These are phyloP conservation scores for Fusarium nanum DNA, from an alignment of 2,329 filamentous ascomycete genomes.

Conservation along the genomic window DNA sequence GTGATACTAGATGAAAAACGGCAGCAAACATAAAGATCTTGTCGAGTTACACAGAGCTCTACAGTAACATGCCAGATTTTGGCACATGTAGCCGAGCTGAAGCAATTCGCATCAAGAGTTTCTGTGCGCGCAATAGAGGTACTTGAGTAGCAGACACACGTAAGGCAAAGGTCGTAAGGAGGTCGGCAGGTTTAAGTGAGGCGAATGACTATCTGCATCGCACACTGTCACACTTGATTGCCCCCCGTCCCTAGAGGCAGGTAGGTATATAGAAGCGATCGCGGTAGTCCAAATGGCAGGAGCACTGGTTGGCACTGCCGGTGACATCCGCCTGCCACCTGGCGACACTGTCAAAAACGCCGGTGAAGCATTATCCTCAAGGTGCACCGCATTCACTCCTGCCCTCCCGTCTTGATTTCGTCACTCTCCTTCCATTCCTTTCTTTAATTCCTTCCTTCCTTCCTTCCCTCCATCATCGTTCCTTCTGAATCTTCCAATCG, in stretches of 20 bases:
- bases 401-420: slow-evolving; percentile 5
- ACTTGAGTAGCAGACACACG: slow-evolving; percentile 4
- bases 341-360: slow-evolving; percentile 33
- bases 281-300: not conserved
- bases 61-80: not conserved
- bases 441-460: not conserved
- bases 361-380: slow-evolving; percentile 27
- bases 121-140: not conserved
- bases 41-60: slow-evolving; percentile 4
- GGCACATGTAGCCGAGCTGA: not conserved
- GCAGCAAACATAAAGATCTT: slow-evolving; percentile 2
- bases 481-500: not conserved
- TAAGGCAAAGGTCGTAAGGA: not conserved
- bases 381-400: slow-evolving; percentile 28
- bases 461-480: not conserved
- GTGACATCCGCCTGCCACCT: slow-evolving; percentile 35
- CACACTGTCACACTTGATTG: slow-evolving; percentile 39
- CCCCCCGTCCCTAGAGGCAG: not conserved
- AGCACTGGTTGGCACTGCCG: not conserved
- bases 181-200: not conserved
- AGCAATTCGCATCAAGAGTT: not conserved
- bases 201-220: slow-evolving; percentile 29
- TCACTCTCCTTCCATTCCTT: not conserved
- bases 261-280: not conserved
- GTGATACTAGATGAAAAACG: not conserved